These are phyloP conservation scores for Cyberlindnera petersonii DNA, from an alignment of 805 yeast species.

Conservation along the genomic window DNA sequence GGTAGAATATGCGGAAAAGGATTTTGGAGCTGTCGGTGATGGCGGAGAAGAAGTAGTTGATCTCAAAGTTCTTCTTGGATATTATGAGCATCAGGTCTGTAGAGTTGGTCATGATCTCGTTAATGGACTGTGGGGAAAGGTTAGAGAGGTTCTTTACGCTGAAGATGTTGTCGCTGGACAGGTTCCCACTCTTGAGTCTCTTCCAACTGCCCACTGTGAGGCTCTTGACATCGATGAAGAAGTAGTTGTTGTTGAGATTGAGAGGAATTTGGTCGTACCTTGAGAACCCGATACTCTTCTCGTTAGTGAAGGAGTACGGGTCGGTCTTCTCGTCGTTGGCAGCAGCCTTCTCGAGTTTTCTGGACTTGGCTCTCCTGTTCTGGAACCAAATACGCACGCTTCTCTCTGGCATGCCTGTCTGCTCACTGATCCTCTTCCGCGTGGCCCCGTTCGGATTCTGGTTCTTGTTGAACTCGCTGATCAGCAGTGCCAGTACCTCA, in stretches of 20 bases:
- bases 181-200: slow-evolving; percentile 62
- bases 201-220: slow-evolving; percentile 81
- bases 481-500: slow-evolving; percentile 64
- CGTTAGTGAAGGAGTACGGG: slow-evolving; percentile 9
- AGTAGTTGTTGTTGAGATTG: slow-evolving; percentile 60
- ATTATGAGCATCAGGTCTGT: slow-evolving; percentile 70
- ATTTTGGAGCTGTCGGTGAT: slow-evolving; percentile 59
- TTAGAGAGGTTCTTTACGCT: slow-evolving; percentile 48
- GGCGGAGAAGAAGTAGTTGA: slow-evolving; percentile 77
- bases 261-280: slow-evolving; percentile 45
- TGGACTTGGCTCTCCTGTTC: slow-evolving; percentile 74
- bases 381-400: slow-evolving; percentile 94
- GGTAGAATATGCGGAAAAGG: slow-evolving; percentile 68
- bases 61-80: slow-evolving; percentile 65
- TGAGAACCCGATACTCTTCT: slow-evolving; percentile 16
- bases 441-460: slow-evolving; percentile 74
- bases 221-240: slow-evolving; percentile 62
- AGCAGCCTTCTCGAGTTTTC: slow-evolving; percentile 56
- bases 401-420: slow-evolving; percentile 79
- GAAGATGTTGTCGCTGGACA: slow-evolving; percentile 33
- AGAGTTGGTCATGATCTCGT: slow-evolving; percentile 55
- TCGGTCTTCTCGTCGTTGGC: slow-evolving; percentile 22
- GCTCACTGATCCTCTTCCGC: slow-evolving; percentile 63
- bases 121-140: slow-evolving; percentile 62
- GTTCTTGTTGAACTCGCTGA: slow-evolving; percentile 64